Percentiles rank a stretch among this genome's conserved stretches.
These are phyloP conservation scores for Rubia peregrina DNA, from an alignment of 305 asterid species.

Conservation along the genomic window DNA sequence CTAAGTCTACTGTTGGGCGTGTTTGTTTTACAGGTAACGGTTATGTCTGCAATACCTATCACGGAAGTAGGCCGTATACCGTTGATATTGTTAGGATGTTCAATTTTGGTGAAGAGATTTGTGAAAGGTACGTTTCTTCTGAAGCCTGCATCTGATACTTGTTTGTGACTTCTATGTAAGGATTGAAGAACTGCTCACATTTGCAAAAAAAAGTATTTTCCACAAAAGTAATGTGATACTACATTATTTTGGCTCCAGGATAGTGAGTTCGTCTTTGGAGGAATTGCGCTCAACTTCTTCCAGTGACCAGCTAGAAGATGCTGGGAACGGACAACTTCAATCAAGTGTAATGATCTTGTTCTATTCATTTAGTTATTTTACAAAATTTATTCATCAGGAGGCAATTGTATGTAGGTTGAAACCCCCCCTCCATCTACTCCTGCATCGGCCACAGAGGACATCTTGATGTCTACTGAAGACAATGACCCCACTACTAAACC, in stretches of 20 bases:
- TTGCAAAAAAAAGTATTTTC: background rate
- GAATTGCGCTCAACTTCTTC: slow-evolving; percentile 43
- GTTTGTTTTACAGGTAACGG: slow-evolving; percentile 57
- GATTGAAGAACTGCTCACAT: background rate
- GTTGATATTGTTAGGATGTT: slow-evolving; percentile 67
- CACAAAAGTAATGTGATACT: background rate
- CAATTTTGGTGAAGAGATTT: slow-evolving; percentile 67
- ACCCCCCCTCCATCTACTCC: slow-evolving; percentile 25
- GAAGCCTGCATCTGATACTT: background rate
- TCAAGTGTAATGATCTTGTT: slow-evolving; percentile 31
- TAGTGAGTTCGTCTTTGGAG: slow-evolving; percentile 51
- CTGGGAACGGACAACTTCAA: slow-evolving; percentile 20
- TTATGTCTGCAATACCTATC: slow-evolving; percentile 71
- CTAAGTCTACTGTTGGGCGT: background rate
- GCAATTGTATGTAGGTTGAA: slow-evolving; percentile 40
- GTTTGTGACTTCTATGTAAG: background rate
- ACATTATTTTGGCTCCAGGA: slow-evolving; percentile 38
- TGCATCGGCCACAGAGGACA: slow-evolving; percentile 31
- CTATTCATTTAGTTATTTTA: background rate
- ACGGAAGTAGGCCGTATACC: slow-evolving; percentile 49
- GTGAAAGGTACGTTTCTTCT: slow-evolving; percentile 53
- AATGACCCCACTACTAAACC: slow-evolving; percentile 30
- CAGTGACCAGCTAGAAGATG: slow-evolving; percentile 35
- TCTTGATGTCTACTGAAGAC: slow-evolving; percentile 12
- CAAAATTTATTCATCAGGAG: background rate